Evolutionary conservation across 2,329 filamentous ascomycete genomes (phyloP), one percentile per base, ranked within the genome.

Genomic region (Penicillium sp.): DNA sequence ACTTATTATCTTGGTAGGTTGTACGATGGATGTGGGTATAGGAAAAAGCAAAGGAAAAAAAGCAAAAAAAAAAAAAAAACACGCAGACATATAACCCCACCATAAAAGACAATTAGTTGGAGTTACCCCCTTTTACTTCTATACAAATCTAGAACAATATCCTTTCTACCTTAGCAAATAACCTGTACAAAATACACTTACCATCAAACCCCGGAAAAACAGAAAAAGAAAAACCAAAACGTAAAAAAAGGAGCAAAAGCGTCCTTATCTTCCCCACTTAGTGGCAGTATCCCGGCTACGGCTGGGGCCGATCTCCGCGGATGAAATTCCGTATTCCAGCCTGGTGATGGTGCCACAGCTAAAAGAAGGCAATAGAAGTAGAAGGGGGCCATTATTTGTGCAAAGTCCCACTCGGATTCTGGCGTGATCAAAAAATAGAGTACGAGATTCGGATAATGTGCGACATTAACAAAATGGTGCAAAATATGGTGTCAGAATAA

Each of bases 261-360:
- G 27, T 1, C 19, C 47, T 44, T 57, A 52, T 49, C 44, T 49
- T 50, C 57, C 36, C 48, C 53, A 59, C 49, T 49, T 49, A 42
- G 57, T 44, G 51, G 41, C 33, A 36, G 36, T 21, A 50, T 51
- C 45, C 55, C 43, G 41, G 48, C 33, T 44, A 53, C 63, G 62
- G 61, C 59, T 61, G 57, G 55, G 39, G 53, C 54, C 54, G 63
- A 66, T 67, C 63, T 67, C 65, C 65, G 65, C 65, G 65, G 65
- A 57, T 36, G 36, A n/a, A 42, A 35, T 25, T 23, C 19, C 27
- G 29, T 50, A 50, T 33, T 42, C 21, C 29, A 13, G 12, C n/a
- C 27, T 47, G 29, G n/a, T 29, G 13, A 47, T 29, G 41, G 50
- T 35, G 36, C 25, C 35, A 50, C 47, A 38, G 10, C 17, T 23